Percentiles rank a stretch among this genome's conserved stretches.
phyloP scores from a whole-genome alignment of 257 asterid genomes.

The Ilex aquifolium region DNA sequence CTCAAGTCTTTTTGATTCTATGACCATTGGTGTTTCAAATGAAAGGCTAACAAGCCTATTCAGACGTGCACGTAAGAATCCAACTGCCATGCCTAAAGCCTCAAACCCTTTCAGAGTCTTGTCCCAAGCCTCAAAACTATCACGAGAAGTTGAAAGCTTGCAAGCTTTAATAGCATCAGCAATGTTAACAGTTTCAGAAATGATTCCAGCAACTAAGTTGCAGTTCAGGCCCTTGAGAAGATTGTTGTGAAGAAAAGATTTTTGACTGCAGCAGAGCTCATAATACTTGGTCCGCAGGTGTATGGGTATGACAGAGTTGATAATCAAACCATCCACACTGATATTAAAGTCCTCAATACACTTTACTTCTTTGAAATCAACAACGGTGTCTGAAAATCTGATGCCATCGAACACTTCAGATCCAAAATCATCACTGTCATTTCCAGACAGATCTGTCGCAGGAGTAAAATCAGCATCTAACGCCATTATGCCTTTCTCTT shows the following conservation, averaged over 20 bases:
- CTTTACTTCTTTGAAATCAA: conserved; percentile 34
- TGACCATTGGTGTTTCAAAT: conserved; percentile 18
- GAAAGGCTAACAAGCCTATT: conserved; percentile 22
- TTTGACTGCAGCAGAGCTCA: conserved; percentile 49
- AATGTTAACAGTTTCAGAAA: conserved; percentile 38
- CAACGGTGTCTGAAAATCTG: conserved; percentile 20
- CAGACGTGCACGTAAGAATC: conserved; percentile 43
- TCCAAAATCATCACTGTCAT: conserved; percentile 12
- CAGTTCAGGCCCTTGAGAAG: conserved; percentile 46
- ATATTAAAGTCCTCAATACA: conserved; percentile 42
- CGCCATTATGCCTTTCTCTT: conserved; percentile 13
- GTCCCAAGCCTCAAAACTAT: conserved; percentile 40
- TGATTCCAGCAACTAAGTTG: conserved; percentile 46
- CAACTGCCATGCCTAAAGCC: conserved; percentile 57
- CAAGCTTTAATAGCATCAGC: conserved; percentile 51
- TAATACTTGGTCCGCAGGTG: conserved; percentile 37
- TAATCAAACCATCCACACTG: conserved; percentile 35
- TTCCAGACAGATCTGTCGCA: conserved; percentile 7
- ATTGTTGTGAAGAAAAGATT: conserved; percentile 41
- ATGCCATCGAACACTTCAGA: conserved; percentile 26
- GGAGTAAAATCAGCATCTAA: conserved; percentile 8
- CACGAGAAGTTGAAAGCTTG: conserved; percentile 19
- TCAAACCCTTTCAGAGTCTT: conserved; percentile 50
- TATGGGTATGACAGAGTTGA: conserved; percentile 40
- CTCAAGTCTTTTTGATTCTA: conserved; percentile 27